Conservation (phyloP, 2,329 filamentous ascomycete genomes). For the Rugonectria rugulosa region DNA sequence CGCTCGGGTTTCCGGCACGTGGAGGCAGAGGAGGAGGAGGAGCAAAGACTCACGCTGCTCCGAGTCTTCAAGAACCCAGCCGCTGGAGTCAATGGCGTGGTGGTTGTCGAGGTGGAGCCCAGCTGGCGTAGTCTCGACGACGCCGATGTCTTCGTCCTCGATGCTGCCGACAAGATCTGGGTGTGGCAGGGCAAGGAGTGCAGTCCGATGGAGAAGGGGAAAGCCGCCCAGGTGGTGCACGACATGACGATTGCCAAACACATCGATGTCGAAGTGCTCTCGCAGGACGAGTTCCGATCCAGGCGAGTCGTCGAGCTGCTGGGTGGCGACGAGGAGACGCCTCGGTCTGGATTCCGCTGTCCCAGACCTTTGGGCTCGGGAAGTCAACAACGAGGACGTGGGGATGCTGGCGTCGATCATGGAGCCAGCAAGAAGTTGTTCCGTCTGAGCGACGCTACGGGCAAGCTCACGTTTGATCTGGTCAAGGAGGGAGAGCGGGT, state of each 20-base stretch:
- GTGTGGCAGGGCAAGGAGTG: slow-evolving; percentile 73
- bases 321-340: slow-evolving; percentile 53
- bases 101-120: slow-evolving; percentile 71
- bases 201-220: slow-evolving; percentile 74
- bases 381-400: slow-evolving; percentile 22
- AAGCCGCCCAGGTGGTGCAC: slow-evolving; percentile 72
- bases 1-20: slow-evolving; percentile 70
- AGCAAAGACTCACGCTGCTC: slow-evolving; percentile 58
- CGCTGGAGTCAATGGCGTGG: slow-evolving; percentile 54
- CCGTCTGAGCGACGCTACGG: slow-evolving; percentile 68
- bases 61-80: slow-evolving; percentile 69
- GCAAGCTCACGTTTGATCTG: slow-evolving; percentile 62
- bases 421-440: slow-evolving; percentile 56
- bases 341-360: slow-evolving; percentile 49
- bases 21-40: slow-evolving; percentile 52
- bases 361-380: slow-evolving; percentile 50
- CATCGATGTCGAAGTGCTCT: slow-evolving; percentile 69
- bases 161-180: slow-evolving; percentile 70
- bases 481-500: slow-evolving; percentile 63
- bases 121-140: slow-evolving; percentile 69
- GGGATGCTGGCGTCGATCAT: slow-evolving; percentile 24
- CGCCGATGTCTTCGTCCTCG: slow-evolving; percentile 70
- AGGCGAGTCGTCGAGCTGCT: slow-evolving; percentile 64
- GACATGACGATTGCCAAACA: slow-evolving; percentile 70
- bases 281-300: slow-evolving; percentile 65